phyloP scores from a whole-genome alignment of 176 grass and related monocot species.

The Oryza officinalis region DNA sequence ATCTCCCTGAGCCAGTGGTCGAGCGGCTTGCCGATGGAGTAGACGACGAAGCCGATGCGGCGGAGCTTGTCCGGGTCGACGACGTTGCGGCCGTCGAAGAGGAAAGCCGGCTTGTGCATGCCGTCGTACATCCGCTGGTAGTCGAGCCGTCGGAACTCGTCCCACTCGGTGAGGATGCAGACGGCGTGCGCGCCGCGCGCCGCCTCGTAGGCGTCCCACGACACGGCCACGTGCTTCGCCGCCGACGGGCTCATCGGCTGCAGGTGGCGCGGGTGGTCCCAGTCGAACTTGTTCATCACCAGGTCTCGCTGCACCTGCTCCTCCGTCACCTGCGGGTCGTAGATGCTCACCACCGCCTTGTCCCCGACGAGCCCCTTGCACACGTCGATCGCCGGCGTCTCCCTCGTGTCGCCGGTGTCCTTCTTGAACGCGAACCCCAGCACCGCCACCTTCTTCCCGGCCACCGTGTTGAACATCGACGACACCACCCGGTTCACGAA shows the following conservation, averaged over 20 bases:
- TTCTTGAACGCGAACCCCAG: slow-evolving; percentile 56
- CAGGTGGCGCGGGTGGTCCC: slow-evolving; percentile 80
- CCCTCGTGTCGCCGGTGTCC: slow-evolving; percentile 43
- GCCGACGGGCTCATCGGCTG: slow-evolving; percentile 55
- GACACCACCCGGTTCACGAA: slow-evolving; percentile 48
- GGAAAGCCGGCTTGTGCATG: slow-evolving; percentile 63
- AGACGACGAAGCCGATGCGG: slow-evolving; percentile 52
- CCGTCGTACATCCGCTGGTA: slow-evolving; percentile 46
- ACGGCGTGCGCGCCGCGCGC: slow-evolving; percentile 41
- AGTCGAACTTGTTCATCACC: slow-evolving; percentile 77
- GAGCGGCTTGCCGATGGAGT: slow-evolving; percentile 49
- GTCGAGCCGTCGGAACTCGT: slow-evolving; percentile 46
- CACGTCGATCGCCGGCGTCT: slow-evolving; percentile 53
- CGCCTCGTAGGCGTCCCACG: slow-evolving; percentile 46
- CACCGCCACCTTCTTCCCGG: slow-evolving; percentile 46
- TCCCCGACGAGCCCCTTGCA: slow-evolving; percentile 46
- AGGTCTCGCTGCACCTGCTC: slow-evolving; percentile 76
- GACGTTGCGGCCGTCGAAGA: slow-evolving; percentile 61
- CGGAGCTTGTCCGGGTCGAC: slow-evolving; percentile 42
- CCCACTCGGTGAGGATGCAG: slow-evolving; percentile 64
- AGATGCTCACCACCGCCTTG: slow-evolving; percentile 64
- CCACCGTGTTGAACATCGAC: slow-evolving; percentile 56
- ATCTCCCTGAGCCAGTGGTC: neutral
- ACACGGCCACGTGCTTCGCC: slow-evolving; percentile 22
- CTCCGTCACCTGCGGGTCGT: slow-evolving; percentile 74